Evolutionary conservation across 139 green algal species (phyloP), one percentile per base, ranked within the genome.

Genomic region (Trebouxia sp.): DNA sequence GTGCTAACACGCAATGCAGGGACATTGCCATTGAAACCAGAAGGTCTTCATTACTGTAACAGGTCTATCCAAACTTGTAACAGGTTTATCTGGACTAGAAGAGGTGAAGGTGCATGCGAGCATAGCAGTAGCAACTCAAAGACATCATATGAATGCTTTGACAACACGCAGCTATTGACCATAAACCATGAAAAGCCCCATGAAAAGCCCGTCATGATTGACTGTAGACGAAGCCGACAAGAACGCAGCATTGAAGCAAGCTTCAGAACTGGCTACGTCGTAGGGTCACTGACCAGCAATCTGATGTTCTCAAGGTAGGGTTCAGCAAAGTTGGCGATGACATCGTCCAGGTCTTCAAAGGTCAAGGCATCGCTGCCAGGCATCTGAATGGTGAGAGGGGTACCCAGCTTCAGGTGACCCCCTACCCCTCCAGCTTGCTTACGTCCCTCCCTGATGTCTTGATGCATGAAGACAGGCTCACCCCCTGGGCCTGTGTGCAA

Each of bases 271-370:
- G n/a, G 41, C 70, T 41, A n/a, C n/a, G n/a, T n/a, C n/a, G n/a
- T n/a, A n/a, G n/a, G n/a, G n/a, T n/a, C 85, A 10, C 22, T 35
- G 22, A 67, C 14, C 35, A 94, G 70, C 15, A 78, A 51, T 6
- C 58, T 67, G 56, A 89, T 65, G 11, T 80, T 56, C 7, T 72
- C 65, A 38, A 89, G 43, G 17, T 92, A 55, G 0, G 90, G 90
- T 79, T 92, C 86, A 50, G 92, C 87, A 80, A 88, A 95, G 38
- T 85, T 84, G 9, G 86, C 85, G 12, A 88, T 58, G 15, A 97
- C 77, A 72, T 96, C 92, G 76, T 97, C 92, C 47, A 97, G 80
- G 58, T 97, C 92, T 22, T 97, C 93, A 80, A 87, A 97, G 35
- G 53, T 79, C 85, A 91, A 83, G 9, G 53, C 76, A 28, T 67